Base-by-base conservation (phyloP, 2,329 filamentous ascomycete genomes). In the Scedosporium minutisporum region DNA sequence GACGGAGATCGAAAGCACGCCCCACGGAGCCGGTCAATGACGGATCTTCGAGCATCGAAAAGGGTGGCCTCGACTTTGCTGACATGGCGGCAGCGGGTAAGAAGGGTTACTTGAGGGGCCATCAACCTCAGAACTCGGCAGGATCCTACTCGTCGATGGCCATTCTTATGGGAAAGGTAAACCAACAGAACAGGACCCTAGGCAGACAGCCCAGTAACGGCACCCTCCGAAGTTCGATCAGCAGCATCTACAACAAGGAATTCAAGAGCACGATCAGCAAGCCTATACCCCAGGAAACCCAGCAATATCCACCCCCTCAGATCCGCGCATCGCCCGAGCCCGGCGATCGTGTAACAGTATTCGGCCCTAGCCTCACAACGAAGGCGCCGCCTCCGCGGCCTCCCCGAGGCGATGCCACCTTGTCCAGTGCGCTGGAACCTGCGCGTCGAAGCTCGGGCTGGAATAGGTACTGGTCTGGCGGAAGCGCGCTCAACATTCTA, bases 401-500 rank as follows among this genome's bases (percentile, higher is more conserved):
- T 2, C 62, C 64, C 1, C 59, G 60, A 10, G 60, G 61, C 12
- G 38, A 60, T 7, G 68, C 64, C 75, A 67, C 70, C 76, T 76
- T 63, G 76, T 73, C 63, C 70, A 71, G 65, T 71, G 69, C 65
- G 71, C 6, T 23, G 6, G 60, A 62, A 27, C 51, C 51, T 7
- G 75, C 78, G 21, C 80, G 85, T 62, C 80, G 84, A 69, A 90
- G 87, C 68, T 90, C 87, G 3, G 87, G 87, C 58, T 91, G 88
- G 88, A 90, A 90, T 72, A 78, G 84, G 61, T 91, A 91, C 74
- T 91, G 89, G 83, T 89, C 87, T 14, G 87, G 87, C 60, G 88
- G 88, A 61, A 89, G 87, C 66, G 82, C 86, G 6, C 75, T 87
- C 63, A 87, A 87, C 68, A 82, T 88, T 25, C 77, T 89, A 6